phyloP scores from a whole-genome alignment of 1,139 yeast species.

The Suzukiozyma palmioleophila region DNA sequence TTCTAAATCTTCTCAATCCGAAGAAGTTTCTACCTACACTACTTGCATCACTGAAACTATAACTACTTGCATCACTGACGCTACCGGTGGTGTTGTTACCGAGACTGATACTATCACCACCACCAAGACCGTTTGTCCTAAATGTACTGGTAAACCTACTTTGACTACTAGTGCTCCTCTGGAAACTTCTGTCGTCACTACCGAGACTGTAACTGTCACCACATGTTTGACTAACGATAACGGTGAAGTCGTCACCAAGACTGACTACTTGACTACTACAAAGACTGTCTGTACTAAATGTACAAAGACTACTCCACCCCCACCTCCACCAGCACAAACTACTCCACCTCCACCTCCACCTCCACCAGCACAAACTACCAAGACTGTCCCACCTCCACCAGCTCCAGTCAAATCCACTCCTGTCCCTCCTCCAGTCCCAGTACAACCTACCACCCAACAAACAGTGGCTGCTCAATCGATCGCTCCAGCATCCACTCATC shows the following conservation, averaged over 20 bases:
- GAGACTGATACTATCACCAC: neutral
- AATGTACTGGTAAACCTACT: neutral
- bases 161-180: neutral
- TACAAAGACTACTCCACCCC: neutral
- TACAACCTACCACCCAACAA: neutral
- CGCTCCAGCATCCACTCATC: neutral
- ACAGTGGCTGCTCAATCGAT: neutral
- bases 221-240: neutral
- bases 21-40: neutral
- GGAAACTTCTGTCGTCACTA: neutral
- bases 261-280: neutral
- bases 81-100: slow-evolving; percentile 1
- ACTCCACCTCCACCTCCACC: neutral
- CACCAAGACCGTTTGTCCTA: neutral
- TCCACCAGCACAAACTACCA: too few relatives aligned
- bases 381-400: neutral
- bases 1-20: neutral
- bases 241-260: neutral
- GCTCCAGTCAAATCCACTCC: neutral
- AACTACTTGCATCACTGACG: neutral
- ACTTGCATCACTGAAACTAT: neutral
- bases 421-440: neutral
- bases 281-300: neutral
- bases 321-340: neutral
- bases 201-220: neutral